Evolutionary conservation across 495 filamentous ascomycete genomes (phyloP).

Genomic region (Trichoderma erinaceum): DNA sequence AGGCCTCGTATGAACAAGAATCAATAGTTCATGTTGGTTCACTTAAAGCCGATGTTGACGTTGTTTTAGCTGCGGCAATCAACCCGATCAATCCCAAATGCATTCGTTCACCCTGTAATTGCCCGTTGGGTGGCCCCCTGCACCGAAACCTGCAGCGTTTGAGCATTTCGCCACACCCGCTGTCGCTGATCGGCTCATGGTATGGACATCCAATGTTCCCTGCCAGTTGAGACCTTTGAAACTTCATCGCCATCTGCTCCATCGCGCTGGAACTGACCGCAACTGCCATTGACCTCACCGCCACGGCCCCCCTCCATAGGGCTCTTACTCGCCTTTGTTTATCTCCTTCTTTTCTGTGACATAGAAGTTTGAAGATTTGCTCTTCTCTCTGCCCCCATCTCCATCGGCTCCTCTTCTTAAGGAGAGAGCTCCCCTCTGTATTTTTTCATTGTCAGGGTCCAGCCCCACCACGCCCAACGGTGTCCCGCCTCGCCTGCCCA

Average conservation of each 20-base stretch:
- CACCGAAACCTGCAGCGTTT: conserved; percentile 9
- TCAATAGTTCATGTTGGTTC: too few relatives aligned
- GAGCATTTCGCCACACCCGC: neutral
- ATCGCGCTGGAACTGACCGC: too few relatives aligned
- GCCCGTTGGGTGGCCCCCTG: neutral
- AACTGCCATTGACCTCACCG: too few relatives aligned
- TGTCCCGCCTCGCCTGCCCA: conserved; percentile 7
- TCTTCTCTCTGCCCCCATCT: neutral
- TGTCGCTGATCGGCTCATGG: neutral
- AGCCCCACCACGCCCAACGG: neutral
- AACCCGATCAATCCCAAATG: too few relatives aligned
- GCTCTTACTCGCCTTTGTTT: too few relatives aligned
- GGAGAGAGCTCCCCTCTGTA: neutral
- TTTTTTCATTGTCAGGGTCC: neutral
- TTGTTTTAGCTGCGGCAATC: too few relatives aligned
- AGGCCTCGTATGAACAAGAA: too few relatives aligned
- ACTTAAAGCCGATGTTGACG: too few relatives aligned
- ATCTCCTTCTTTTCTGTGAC: too few relatives aligned
- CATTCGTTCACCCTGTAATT: too few relatives aligned
- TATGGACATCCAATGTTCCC: neutral
- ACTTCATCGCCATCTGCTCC: neutral
- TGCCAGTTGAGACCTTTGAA: neutral
- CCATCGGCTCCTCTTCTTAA: neutral
- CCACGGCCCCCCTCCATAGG: too few relatives aligned
- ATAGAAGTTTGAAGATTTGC: neutral